These are phyloP conservation scores for Lagenaria siceraria DNA, from an alignment of 306 rosid genomes.

Conservation along the genomic window DNA sequence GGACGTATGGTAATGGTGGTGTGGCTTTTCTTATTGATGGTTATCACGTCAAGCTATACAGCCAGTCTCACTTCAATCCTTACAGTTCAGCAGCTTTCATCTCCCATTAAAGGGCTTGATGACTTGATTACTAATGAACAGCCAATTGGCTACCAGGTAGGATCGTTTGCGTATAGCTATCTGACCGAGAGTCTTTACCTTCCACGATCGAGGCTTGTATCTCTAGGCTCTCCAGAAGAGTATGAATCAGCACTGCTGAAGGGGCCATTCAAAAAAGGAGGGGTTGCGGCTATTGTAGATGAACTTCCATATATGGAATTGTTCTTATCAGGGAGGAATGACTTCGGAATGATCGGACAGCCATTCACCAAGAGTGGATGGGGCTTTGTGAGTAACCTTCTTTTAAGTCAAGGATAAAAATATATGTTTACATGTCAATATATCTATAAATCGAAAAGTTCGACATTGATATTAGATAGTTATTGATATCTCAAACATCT, in stretches of 20 bases:
- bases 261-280: constrained; percentile 60
- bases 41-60: constrained; percentile 85
- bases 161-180: constrained; percentile 79
- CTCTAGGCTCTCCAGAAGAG: constrained; percentile 75
- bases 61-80: constrained; percentile 94
- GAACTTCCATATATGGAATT: constrained; percentile 79
- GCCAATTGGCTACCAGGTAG: constrained; percentile 91
- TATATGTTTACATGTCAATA: too few species aligned
- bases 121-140: constrained; percentile 59
- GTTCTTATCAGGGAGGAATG: constrained; percentile 57
- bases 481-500: too few species aligned
- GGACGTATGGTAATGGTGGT: constrained; percentile 90
- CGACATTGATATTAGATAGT: too few species aligned
- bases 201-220: constrained; percentile 48
- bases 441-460: too few species aligned
- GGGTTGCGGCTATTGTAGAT: constrained; percentile 85
- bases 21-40: constrained; percentile 93
- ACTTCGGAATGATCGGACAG: constrained; percentile 75
- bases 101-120: constrained; percentile 79
- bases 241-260: constrained; percentile 54
- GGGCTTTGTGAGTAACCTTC: constrained; percentile 86
- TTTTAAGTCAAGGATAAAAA: neutral
- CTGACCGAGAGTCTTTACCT: constrained; percentile 56
- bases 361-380: constrained; percentile 76
- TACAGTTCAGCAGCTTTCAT: constrained; percentile 81